These are phyloP conservation scores for Scenedesmus sp. DNA, from an alignment of 163 green algal species.

Conservation along the genomic window DNA sequence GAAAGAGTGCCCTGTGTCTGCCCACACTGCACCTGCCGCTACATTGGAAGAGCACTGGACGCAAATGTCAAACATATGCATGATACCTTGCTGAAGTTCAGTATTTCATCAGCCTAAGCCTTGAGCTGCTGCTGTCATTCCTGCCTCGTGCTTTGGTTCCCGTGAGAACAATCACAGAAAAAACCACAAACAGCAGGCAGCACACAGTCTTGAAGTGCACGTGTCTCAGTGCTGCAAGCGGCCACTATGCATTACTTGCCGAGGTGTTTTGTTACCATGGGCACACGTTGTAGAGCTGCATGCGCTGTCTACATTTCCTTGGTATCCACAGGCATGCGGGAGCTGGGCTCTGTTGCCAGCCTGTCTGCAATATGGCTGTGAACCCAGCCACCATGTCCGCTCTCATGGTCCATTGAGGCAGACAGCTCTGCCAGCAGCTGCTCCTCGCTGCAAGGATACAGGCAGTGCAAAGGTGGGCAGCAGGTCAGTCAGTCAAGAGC, in stretches of 20 bases:
- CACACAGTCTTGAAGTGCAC: neutral
- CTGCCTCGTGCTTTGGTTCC: neutral
- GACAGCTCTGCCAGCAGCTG: slow-evolving; percentile 22
- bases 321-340: neutral
- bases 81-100: neutral
- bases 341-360: slow-evolving; percentile 25
- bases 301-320: neutral
- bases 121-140: neutral
- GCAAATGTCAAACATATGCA: neutral
- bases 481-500: neutral
- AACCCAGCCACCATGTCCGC: slow-evolving; percentile 1
- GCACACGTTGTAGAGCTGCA: neutral
- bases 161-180: no score
- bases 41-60: neutral
- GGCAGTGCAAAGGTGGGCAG: neutral
- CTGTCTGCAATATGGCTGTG: slow-evolving; percentile 46
- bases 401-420: neutral
- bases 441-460: slow-evolving; percentile 22
- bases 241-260: neutral
- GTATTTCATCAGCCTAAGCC: neutral
- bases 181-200: neutral
- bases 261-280: neutral
- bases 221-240: neutral
- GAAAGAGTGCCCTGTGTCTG: neutral
- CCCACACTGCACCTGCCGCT: neutral